Base-by-base conservation (phyloP, 768 basidiomycete species). In the Boletellus emodensis region DNA sequence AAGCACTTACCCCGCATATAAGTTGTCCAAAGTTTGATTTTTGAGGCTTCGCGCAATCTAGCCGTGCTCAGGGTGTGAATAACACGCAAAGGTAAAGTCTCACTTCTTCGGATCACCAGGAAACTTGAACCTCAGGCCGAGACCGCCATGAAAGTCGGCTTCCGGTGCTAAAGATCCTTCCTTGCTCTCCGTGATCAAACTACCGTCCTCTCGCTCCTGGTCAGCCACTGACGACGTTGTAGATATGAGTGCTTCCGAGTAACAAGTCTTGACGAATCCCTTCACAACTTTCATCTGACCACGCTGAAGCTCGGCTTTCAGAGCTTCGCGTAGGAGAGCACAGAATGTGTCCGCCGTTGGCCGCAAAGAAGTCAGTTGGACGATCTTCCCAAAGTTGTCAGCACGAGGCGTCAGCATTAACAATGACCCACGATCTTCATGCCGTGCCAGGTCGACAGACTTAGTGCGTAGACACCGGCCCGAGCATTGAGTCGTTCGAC, bases 261-360 rank as follows among this genome's bases (percentile, higher is more conserved):
- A 97, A 64, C 94, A 90, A 1, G 92, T 90, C 71, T 90, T 87
- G 28, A 90, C 82, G 65, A 98, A 97, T 12, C 78, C 76, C 68
- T 94, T 96, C 51, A 97, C 87, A 12, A 75, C 72, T 69, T 96
- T 96, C 94, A 99, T 99, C 63, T 86, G 84, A 3, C 94, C 89
- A 14, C 86, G 82, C 61, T 94, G 87, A 12, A 97, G 77, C 59
- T 96, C 90, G 5, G 84, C 75, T 71, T 94, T 96, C 56, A 99
- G 79, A 4, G 90, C 85, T 58, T 94, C 88, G 8, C 94, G 84
- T 1, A 99, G 80, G 6, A 92, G 75, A 1, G 85, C 79, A 63
- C 94, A 96, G 75, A 98, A 99, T 30, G 86, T 78, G 59, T 96
- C 94, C 15, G 94, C 95, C 0, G 92, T 93, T 14, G 94, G 93